Evolutionary conservation across 192 early-diverging fungal species (phyloP).

Genomic region (Phlyctochytrium bullatum): DNA sequence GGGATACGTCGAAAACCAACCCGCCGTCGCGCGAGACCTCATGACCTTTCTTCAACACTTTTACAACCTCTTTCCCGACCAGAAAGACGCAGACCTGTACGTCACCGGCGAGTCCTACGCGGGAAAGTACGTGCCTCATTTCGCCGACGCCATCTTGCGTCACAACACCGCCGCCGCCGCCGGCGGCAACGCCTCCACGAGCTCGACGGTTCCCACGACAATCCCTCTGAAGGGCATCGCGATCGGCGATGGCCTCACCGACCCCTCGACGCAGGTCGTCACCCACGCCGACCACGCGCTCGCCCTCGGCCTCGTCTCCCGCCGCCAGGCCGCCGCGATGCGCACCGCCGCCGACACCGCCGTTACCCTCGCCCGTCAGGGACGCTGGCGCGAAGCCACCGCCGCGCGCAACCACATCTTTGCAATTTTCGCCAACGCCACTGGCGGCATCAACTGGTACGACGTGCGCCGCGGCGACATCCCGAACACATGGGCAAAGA

Average conservation of each 20-base stretch:
- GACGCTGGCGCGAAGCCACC: slow-evolving; percentile 51
- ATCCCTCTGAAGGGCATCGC: slow-evolving; percentile 58
- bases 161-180: slow-evolving; percentile 43
- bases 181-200: not conserved
- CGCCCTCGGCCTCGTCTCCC: slow-evolving; percentile 53
- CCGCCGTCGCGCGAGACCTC: slow-evolving; percentile 67
- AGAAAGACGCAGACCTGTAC: slow-evolving; percentile 56
- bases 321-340: slow-evolving; percentile 39
- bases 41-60: slow-evolving; percentile 69
- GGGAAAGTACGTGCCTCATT: slow-evolving; percentile 66
- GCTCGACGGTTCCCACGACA: not conserved
- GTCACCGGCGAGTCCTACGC: slow-evolving; percentile 59
- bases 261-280: slow-evolving; percentile 57
- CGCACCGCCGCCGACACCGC: slow-evolving; percentile 29
- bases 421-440: slow-evolving; percentile 61
- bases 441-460: slow-evolving; percentile 74
- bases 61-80: slow-evolving; percentile 65
- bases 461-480: slow-evolving; percentile 67
- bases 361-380: slow-evolving; percentile 40
- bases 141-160: slow-evolving; percentile 61
- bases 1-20: slow-evolving; percentile 72
- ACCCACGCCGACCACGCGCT: slow-evolving; percentile 58
- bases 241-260: slow-evolving; percentile 65
- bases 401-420: slow-evolving; percentile 54
- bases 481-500: slow-evolving; percentile 58